A percentile compares a stretch with the other conserved stretches of the same genome.
These are phyloP conservation scores for Croton laevigatus DNA, from an alignment of 441 rosid species.

Conservation along the genomic window DNA sequence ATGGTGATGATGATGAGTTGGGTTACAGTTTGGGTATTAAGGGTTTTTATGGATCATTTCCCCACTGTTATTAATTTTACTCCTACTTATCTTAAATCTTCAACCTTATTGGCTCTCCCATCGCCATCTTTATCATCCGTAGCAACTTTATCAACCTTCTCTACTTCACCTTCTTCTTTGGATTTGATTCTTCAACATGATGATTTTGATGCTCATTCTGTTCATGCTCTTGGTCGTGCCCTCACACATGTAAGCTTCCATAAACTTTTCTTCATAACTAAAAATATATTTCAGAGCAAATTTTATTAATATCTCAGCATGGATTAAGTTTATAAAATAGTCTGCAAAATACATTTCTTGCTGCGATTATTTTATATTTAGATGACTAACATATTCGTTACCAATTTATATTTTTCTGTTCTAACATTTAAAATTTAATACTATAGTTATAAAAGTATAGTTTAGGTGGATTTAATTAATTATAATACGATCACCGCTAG, in stretches of 20 bases:
- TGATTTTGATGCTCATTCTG: conserved; percentile 46
- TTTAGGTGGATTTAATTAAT: too few species aligned
- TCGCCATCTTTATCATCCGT: conserved; percentile 15
- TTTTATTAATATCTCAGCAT: too few species aligned
- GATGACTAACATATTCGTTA: too few species aligned
- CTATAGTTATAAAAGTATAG: too few species aligned
- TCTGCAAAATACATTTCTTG: too few species aligned
- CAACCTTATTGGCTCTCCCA: conserved; percentile 2
- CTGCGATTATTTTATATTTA: too few species aligned
- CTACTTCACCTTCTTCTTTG: conserved; percentile 34
- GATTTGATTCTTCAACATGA: conserved; percentile 42
- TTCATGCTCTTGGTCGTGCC: conserved; percentile 57
- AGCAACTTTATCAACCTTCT: conserved; percentile 16
- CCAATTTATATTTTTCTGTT: too few species aligned
- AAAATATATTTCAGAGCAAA: too few species aligned
- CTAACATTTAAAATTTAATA: too few species aligned
- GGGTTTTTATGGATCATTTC: conserved; percentile 57
- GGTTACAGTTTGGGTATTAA: conserved; percentile 53
- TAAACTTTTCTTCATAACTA: background rate
- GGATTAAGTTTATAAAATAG: too few species aligned
- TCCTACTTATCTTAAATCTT: conserved; percentile 19
- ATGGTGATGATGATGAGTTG: conserved; percentile 62
- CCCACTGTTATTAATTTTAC: conserved; percentile 25
- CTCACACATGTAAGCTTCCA: conserved; percentile 62
- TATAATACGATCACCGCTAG: background rate